Evolutionary conservation across 1,284 basidiomycete genomes (phyloP).

Genomic region (Xerocomus amazonicus): DNA sequence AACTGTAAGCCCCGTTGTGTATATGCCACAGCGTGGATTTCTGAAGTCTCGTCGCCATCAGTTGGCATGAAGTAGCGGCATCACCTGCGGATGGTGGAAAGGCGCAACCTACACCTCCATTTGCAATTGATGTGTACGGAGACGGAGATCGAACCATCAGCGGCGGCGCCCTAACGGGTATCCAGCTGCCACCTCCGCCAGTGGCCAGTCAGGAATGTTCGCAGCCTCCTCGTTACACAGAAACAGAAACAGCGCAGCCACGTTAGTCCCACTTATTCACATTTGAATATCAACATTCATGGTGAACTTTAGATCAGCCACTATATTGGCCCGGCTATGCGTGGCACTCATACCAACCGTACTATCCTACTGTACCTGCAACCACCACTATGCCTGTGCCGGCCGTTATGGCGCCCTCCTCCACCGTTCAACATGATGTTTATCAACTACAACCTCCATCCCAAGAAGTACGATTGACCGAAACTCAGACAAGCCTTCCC

Average conservation of each 20-base stretch:
- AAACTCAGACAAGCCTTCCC: constrained; percentile 9
- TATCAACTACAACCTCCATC: neutral
- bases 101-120: constrained; percentile 3
- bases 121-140: constrained; percentile 3
- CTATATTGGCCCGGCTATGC: constrained; percentile 16
- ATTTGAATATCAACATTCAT: neutral
- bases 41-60: constrained; percentile 17
- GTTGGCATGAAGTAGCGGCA: constrained; percentile 37
- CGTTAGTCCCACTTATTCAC: constrained; percentile 23
- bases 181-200: constrained; percentile 19
- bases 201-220: neutral
- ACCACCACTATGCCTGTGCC: constrained; percentile 4
- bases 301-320: constrained; percentile 10
- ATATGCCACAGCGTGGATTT: neutral
- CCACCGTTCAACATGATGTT: constrained; percentile 2
- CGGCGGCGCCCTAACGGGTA: constrained; percentile 24
- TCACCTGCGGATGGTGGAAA: constrained; percentile 4
- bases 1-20: constrained; percentile 37
- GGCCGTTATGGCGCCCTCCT: neutral
- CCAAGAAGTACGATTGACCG: neutral
- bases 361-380: constrained; percentile 26
- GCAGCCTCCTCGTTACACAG: constrained; percentile 34
- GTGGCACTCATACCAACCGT: constrained; percentile 25
- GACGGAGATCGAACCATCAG: constrained; percentile 19
- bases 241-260: constrained; percentile 31